A percentile compares a stretch with the other conserved stretches of the same genome.
Evolutionary conservation across 139 green algal genomes (phyloP).

Genomic region (Astrephomene gubernaculifera): DNA sequence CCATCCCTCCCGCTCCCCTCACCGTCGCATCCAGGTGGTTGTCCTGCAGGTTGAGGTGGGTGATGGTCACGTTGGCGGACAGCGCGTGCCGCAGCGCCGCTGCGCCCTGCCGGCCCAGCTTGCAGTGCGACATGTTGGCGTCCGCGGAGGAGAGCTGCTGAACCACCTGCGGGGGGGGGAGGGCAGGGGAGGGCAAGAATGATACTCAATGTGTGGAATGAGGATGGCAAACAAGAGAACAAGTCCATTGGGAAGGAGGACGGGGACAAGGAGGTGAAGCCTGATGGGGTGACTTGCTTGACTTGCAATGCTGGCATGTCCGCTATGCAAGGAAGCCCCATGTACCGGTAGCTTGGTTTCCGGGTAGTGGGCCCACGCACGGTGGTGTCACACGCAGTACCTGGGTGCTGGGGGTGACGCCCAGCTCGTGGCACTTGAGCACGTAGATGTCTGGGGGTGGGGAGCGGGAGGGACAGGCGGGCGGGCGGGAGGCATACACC

Average conservation of each 20-base stretch:
- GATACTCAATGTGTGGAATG: too few species aligned
- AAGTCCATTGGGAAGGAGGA: too few species aligned
- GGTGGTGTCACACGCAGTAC: background rate
- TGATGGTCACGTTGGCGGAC: constrained; percentile 64
- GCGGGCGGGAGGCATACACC: too few species aligned
- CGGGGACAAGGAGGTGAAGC: too few species aligned
- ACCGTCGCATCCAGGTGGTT: constrained; percentile 68
- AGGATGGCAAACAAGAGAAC: too few species aligned
- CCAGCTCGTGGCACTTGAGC: constrained; percentile 62
- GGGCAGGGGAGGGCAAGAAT: background rate
- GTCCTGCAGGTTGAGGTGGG: constrained; percentile 63
- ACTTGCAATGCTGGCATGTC: too few species aligned
- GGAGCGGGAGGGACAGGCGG: background rate
- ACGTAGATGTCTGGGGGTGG: constrained; percentile 43
- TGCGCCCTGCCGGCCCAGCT: constrained; percentile 61
- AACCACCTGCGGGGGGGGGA: constrained; percentile 37
- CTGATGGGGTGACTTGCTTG: too few species aligned
- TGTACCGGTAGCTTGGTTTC: too few species aligned
- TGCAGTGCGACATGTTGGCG: constrained; percentile 68
- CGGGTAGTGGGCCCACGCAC: too few species aligned
- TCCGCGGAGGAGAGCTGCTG: constrained; percentile 48
- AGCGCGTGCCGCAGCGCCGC: constrained; percentile 66
- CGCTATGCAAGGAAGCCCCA: too few species aligned
- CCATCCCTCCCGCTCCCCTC: background rate
- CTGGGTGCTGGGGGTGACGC: constrained; percentile 61